Evolutionary conservation across 768 basidiomycete species (phyloP).

Genomic region (Lactarius vividus): DNA sequence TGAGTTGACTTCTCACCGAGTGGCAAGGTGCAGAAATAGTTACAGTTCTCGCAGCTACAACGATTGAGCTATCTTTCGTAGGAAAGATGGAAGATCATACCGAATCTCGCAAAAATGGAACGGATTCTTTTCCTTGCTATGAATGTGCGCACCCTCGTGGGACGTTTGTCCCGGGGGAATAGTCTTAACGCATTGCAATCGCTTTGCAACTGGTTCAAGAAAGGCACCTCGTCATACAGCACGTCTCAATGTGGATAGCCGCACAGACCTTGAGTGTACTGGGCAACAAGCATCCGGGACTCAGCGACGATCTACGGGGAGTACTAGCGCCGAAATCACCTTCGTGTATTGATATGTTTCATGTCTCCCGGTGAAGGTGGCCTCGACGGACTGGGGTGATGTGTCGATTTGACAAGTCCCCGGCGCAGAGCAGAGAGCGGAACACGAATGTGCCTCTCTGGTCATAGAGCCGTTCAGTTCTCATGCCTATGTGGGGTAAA

Average conservation of each 20-base stretch:
- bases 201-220: constrained; percentile 43
- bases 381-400: constrained; percentile 53
- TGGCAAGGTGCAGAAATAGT: not conserved
- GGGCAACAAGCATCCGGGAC: not conserved
- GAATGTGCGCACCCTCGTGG: constrained; percentile 50
- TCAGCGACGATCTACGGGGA: not conserved
- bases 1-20: not conserved
- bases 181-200: constrained; percentile 29
- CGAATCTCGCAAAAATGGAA: constrained; percentile 52
- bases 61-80: not conserved
- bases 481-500: not conserved
- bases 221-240: constrained; percentile 30
- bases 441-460: not conserved
- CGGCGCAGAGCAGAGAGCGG: constrained; percentile 27
- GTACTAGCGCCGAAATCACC: constrained; percentile 34
- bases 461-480: not conserved
- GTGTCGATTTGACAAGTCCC: constrained; percentile 63
- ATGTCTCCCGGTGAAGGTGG: constrained; percentile 56
- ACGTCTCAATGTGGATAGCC: not conserved
- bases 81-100: constrained; percentile 7
- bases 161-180: constrained; percentile 42
- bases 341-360: constrained; percentile 63
- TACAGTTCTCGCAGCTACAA: not conserved
- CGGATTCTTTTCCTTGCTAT: constrained; percentile 42
- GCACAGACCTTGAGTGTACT: constrained; percentile 56